phyloP scores from a whole-genome alignment of 345 rosid species.

The Populus euphratica region DNA sequence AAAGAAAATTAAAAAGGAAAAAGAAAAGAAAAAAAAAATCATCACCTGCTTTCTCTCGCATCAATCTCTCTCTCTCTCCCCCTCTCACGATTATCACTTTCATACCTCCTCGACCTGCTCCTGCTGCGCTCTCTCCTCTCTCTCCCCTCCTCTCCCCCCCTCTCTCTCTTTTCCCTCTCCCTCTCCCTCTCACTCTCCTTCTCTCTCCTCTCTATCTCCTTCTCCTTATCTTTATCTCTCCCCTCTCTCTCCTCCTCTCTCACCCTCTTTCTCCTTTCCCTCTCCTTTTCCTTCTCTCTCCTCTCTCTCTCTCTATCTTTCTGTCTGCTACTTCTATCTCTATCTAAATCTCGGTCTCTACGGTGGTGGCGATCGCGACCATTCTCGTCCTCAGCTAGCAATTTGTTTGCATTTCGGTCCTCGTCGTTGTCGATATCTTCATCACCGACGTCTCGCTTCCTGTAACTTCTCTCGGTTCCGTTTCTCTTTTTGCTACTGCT shows the following conservation, averaged over 20 bases:
- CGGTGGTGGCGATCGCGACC: conserved; percentile 24
- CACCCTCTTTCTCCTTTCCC: neutral
- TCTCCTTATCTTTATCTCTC: conserved; percentile 6
- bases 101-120: conserved; percentile 34
- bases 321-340: conserved; percentile 39
- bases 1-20: neutral
- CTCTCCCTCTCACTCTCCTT: conserved; percentile 41
- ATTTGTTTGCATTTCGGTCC: conserved; percentile 54
- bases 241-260: neutral
- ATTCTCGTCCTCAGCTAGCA: conserved; percentile 49
- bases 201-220: conserved; percentile 28
- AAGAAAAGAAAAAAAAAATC: neutral
- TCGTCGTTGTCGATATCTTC: conserved; percentile 44
- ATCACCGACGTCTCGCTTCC: conserved; percentile 54
- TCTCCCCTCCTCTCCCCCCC: conserved; percentile 9
- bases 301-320: conserved; percentile 26
- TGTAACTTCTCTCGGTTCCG: conserved; percentile 65
- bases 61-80: conserved; percentile 47
- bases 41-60: conserved; percentile 50
- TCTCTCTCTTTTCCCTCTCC: conserved; percentile 20
- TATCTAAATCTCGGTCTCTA: conserved; percentile 39
- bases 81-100: conserved; percentile 11
- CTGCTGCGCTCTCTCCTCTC: conserved; percentile 1
- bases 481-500: conserved; percentile 30
- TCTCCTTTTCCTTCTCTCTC: conserved; percentile 17